Percentiles rank a stretch among this genome's conserved stretches.
Evolutionary conservation across 352 stramenopile species (phyloP).

Genomic region (Lagenidium giganteum): DNA sequence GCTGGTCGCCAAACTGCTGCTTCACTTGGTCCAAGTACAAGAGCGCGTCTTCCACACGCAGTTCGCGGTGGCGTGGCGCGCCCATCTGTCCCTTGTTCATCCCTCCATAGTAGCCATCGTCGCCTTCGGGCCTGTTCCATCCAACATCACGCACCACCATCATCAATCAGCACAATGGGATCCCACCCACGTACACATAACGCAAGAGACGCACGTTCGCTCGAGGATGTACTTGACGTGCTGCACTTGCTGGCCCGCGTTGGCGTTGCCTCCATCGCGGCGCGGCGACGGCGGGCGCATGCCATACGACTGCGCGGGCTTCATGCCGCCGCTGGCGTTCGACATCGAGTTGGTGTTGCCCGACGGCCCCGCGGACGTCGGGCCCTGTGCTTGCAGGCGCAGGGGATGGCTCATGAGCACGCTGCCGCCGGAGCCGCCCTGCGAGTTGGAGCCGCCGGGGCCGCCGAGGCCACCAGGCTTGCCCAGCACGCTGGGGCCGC

Average conservation of each 20-base stretch:
- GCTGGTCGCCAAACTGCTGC: constrained; percentile 98
- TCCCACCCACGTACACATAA: no score
- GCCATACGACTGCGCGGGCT: constrained; percentile 25
- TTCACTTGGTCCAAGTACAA: constrained; percentile 99
- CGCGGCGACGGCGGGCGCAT: constrained; percentile 39
- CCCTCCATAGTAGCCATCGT: constrained; percentile 14
- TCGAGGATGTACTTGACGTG: constrained; percentile 1
- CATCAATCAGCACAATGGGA: no score
- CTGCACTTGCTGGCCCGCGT: constrained; percentile 1
- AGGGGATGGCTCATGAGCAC: constrained; percentile 56
- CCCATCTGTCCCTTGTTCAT: no score
- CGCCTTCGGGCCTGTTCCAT: constrained; percentile 53
- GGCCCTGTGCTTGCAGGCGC: constrained; percentile 40
- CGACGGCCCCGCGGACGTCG: constrained; percentile 47
- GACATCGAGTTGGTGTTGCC: constrained; percentile 26
- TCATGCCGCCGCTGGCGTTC: constrained; percentile 15
- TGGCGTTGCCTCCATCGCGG: constrained; percentile 17
- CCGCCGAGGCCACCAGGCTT: constrained; percentile 23
- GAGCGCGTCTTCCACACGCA: constrained; percentile 98
- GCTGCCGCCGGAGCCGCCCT: constrained; percentile 14
- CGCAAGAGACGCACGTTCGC: no score
- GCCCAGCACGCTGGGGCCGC: constrained; percentile 44
- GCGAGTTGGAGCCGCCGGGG: constrained; percentile 20
- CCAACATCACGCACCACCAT: no score
- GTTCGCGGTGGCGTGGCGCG: constrained; percentile 58